Evolutionary conservation across 2,329 filamentous ascomycete species (phyloP).

Genomic region (Zasmidium cellare): DNA sequence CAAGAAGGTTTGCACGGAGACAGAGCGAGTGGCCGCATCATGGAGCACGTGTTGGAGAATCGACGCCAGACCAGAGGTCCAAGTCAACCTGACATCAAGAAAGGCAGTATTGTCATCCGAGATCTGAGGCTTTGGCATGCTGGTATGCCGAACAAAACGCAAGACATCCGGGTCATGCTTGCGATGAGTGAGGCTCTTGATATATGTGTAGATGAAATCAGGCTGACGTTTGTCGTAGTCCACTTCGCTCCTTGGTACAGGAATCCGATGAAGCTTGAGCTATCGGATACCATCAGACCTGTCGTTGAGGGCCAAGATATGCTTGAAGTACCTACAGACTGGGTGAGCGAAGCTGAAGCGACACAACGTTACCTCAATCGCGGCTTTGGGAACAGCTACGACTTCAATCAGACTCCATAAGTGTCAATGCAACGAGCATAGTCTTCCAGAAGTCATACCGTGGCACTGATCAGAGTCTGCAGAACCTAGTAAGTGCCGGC

Average conservation of each 20-base stretch:
- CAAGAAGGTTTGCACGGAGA: slow-evolving; percentile 57
- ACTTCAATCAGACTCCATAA: slow-evolving; percentile 53
- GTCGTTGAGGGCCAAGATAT: slow-evolving; percentile 44
- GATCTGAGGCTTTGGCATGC: slow-evolving; percentile 65
- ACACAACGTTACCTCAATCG: slow-evolving; percentile 54
- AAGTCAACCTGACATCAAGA: slow-evolving; percentile 53
- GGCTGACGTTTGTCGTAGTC: slow-evolving; percentile 25
- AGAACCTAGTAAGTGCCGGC: too few relatives aligned
- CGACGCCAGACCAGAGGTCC: slow-evolving; percentile 44
- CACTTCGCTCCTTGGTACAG: slow-evolving; percentile 57
- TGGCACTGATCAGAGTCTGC: too few relatives aligned
- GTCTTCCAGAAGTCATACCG: too few relatives aligned
- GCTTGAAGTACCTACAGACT: slow-evolving; percentile 55
- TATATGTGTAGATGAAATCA: not conserved
- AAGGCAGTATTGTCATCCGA: slow-evolving; percentile 58
- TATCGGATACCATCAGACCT: slow-evolving; percentile 52
- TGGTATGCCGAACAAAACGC: slow-evolving; percentile 59
- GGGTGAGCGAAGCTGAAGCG: slow-evolving; percentile 45
- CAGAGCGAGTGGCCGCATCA: slow-evolving; percentile 55
- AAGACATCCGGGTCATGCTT: slow-evolving; percentile 33
- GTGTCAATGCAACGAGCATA: too few relatives aligned
- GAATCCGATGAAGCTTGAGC: slow-evolving; percentile 59
- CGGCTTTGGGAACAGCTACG: slow-evolving; percentile 62
- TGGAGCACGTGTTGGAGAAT: slow-evolving; percentile 41
- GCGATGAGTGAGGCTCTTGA: slow-evolving; percentile 47